Evolutionary conservation across 2,329 filamentous ascomycete genomes (phyloP).

Genomic region (Xylaria arbuscula): DNA sequence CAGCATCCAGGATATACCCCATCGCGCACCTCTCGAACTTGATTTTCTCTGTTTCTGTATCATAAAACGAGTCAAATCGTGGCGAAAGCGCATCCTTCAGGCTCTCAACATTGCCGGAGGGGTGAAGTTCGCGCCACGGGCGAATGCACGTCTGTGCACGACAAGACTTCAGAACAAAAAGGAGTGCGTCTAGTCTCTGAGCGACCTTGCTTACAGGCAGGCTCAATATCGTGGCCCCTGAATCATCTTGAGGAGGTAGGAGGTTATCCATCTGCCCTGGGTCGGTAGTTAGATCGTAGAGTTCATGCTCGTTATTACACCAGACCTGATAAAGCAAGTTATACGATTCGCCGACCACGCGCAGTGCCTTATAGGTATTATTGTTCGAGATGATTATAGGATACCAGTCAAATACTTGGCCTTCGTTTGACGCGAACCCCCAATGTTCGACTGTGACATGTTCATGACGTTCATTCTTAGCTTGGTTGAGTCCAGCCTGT

Average conservation of each 20-base stretch:
- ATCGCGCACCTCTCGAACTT: constrained; percentile 60
- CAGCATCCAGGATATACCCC: constrained; percentile 62
- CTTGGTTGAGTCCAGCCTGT: constrained; percentile 33
- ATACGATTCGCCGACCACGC: constrained; percentile 60
- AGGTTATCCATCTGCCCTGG: constrained; percentile 51
- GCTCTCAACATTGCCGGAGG: constrained; percentile 56
- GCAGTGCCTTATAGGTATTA: constrained; percentile 67
- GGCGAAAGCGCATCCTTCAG: constrained; percentile 57
- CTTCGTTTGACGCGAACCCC: constrained; percentile 53
- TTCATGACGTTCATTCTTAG: constrained; percentile 53
- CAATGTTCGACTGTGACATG: constrained; percentile 63
- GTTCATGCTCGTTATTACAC: constrained; percentile 68
- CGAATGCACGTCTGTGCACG: constrained; percentile 57
- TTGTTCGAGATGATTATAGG: constrained; percentile 54
- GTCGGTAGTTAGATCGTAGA: constrained; percentile 60
- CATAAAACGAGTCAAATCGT: constrained; percentile 59
- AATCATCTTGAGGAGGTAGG: constrained; percentile 52
- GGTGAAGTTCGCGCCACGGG: constrained; percentile 61
- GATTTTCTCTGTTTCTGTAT: constrained; percentile 52
- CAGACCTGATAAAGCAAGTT: constrained; percentile 60
- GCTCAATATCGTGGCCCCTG: constrained; percentile 35
- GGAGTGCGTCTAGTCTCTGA: constrained; percentile 58
- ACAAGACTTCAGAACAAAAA: constrained; percentile 63
- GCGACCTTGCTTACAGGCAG: constrained; percentile 52
- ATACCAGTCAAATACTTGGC: constrained; percentile 45